phyloP scores from a whole-genome alignment of 2,329 filamentous ascomycete species.

The Monilinia fructicola region DNA sequence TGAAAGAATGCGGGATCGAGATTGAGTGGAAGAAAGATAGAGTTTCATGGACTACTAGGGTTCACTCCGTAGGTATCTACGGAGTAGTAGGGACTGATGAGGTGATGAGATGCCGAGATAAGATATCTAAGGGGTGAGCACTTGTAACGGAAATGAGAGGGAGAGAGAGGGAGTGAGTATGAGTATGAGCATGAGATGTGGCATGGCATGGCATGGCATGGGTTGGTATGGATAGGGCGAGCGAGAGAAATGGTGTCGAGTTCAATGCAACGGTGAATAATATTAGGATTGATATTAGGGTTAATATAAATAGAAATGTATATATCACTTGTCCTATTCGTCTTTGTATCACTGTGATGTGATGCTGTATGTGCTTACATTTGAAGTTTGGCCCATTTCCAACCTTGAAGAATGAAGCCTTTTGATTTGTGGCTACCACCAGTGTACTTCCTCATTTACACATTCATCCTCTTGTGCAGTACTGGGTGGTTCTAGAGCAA shows the following conservation, averaged over 20 bases:
- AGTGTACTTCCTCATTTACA: background rate
- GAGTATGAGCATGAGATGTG: background rate
- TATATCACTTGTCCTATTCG: background rate
- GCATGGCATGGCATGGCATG: background rate
- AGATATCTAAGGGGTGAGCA: background rate
- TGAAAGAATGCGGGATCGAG: background rate
- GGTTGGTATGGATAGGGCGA: background rate
- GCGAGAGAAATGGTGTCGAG: background rate
- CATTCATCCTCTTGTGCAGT: slow-evolving; percentile 3
- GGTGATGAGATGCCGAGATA: background rate
- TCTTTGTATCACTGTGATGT: background rate
- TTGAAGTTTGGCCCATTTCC: background rate
- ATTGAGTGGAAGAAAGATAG: background rate
- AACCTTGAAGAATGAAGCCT: slow-evolving; percentile 10
- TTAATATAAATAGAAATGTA: no score
- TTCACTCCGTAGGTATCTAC: no score
- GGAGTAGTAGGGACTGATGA: background rate
- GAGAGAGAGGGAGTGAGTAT: no score
- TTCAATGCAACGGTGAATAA: slow-evolving; percentile 11
- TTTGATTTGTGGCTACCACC: slow-evolving; percentile 11
- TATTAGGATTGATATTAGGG: background rate
- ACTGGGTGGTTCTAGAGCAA: background rate
- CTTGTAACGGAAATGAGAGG: background rate
- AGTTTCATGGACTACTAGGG: no score
- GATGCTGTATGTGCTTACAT: slow-evolving; percentile 17